A percentile compares a stretch with the other conserved stretches of the same genome.
Conservation (phyloP, 2,329 filamentous ascomycete genomes). For the Endoconidiophora laricicola region DNA sequence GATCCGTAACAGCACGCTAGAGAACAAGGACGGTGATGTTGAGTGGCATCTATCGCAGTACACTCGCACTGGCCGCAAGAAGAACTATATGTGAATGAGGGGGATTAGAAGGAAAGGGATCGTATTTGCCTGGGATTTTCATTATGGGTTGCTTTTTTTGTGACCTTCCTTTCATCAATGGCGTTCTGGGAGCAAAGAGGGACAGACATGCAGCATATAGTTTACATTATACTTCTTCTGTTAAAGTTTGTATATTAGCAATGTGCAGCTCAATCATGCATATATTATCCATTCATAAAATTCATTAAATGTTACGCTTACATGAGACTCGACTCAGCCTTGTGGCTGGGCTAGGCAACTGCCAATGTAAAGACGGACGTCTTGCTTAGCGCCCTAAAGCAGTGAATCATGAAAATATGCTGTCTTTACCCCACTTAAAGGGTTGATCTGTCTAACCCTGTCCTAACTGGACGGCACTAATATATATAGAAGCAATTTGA, state of each 20-base stretch:
- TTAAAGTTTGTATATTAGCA: background rate
- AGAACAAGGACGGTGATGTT: constrained; percentile 87
- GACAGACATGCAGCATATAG: background rate
- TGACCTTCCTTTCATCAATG: background rate
- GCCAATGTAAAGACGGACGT: too few relatives aligned
- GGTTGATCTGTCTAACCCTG: too few relatives aligned
- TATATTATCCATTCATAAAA: background rate
- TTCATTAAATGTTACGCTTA: background rate
- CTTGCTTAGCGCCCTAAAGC: too few relatives aligned
- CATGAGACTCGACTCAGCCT: background rate
- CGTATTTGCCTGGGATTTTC: background rate
- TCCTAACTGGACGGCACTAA: too few relatives aligned
- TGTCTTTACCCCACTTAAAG: too few relatives aligned
- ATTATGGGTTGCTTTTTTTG: constrained; percentile 1
- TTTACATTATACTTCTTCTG: background rate
- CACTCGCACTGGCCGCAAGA: constrained; percentile 83
- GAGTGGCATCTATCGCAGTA: constrained; percentile 97
- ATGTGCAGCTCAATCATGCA: background rate
- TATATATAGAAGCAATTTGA: too few relatives aligned
- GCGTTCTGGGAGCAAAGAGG: constrained; percentile 12
- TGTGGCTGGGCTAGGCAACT: too few relatives aligned
- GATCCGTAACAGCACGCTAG: constrained; percentile 76
- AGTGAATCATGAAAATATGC: too few relatives aligned
- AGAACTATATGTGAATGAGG: constrained; percentile 66
- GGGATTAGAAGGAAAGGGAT: background rate